phyloP scores from a whole-genome alignment of 2,329 filamentous ascomycete species.

The Metarhizium album region DNA sequence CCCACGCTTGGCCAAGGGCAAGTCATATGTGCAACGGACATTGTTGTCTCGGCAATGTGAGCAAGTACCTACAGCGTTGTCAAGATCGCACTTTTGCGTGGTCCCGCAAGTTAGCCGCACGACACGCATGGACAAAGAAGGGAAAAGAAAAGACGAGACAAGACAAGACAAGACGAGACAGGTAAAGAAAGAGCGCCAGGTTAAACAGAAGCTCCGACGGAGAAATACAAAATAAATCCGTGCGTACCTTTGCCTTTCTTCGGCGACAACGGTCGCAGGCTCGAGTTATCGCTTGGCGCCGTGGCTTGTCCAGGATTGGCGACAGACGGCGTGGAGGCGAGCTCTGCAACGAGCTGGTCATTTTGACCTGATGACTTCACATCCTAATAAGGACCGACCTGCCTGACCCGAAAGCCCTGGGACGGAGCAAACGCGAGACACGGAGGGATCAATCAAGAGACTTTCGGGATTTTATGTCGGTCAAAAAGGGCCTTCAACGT shows the following conservation, averaged over 20 bases:
- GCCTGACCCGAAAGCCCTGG: neutral
- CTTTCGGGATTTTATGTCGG: constrained; percentile 6
- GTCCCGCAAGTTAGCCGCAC: neutral
- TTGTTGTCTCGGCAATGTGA: constrained; percentile 22
- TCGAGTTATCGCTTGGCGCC: constrained; percentile 15
- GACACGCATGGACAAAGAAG: too few relatives aligned
- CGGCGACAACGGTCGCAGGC: constrained; percentile 26
- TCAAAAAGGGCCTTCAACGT: neutral
- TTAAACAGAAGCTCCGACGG: constrained; percentile 8
- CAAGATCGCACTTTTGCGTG: constrained; percentile 17
- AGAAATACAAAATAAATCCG: constrained; percentile 3
- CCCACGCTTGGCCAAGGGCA: constrained; percentile 27
- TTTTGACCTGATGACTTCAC: constrained; percentile 2
- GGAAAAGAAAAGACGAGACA: too few relatives aligned
- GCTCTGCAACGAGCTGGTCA: constrained; percentile 8
- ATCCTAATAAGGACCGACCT: too few relatives aligned
- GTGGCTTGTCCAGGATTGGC: constrained; percentile 6
- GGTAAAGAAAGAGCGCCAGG: too few relatives aligned
- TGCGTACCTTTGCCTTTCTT: constrained; percentile 24
- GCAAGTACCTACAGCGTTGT: constrained; percentile 14
- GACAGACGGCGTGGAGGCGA: constrained; percentile 10
- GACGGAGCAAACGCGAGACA: neutral
- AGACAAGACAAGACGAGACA: too few relatives aligned
- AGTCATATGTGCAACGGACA: constrained; percentile 25
- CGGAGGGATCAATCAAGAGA: neutral